Conservation (phyloP, 139 green algal species). For the Deuterostichococcus epilithicus region DNA sequence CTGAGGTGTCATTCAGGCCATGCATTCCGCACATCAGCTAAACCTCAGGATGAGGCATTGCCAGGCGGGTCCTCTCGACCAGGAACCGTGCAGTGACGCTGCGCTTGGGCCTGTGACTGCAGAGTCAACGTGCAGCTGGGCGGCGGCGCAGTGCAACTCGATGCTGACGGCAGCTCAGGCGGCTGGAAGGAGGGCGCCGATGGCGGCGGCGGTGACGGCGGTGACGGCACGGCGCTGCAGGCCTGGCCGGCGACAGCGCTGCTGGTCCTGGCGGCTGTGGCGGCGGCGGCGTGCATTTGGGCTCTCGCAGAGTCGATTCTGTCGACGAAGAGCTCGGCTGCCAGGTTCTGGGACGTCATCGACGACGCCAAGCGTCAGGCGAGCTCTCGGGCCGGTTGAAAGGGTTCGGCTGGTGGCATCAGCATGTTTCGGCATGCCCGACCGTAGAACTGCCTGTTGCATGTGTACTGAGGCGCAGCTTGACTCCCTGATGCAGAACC, state of each 20-base stretch:
- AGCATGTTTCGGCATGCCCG: no score
- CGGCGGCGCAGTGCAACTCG: not conserved
- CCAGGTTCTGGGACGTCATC: not conserved
- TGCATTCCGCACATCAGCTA: no score
- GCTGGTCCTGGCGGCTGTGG: not conserved
- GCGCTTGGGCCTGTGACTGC: not conserved
- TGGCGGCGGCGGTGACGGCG: no score
- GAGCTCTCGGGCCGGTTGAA: not conserved
- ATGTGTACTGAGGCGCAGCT: no score
- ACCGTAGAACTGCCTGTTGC: no score
- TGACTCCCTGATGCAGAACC: not conserved
- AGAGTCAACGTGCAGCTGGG: not conserved
- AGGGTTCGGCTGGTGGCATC: no score
- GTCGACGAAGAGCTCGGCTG: not conserved
- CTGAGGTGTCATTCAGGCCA: no score
- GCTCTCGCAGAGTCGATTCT: not conserved
- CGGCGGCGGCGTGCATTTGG: not conserved
- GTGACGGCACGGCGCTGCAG: not conserved
- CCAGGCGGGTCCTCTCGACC: no score
- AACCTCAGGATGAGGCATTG: no score
- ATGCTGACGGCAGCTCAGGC: not conserved
- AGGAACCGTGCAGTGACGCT: no score
- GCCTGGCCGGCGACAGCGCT: not conserved
- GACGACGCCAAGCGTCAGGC: not conserved
- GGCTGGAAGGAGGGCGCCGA: not conserved